Percentiles rank a stretch among this genome's conserved stretches.
Evolutionary conservation across 805 yeast genomes (phyloP).

Genomic region (Saccharomycodes ludwigii): DNA sequence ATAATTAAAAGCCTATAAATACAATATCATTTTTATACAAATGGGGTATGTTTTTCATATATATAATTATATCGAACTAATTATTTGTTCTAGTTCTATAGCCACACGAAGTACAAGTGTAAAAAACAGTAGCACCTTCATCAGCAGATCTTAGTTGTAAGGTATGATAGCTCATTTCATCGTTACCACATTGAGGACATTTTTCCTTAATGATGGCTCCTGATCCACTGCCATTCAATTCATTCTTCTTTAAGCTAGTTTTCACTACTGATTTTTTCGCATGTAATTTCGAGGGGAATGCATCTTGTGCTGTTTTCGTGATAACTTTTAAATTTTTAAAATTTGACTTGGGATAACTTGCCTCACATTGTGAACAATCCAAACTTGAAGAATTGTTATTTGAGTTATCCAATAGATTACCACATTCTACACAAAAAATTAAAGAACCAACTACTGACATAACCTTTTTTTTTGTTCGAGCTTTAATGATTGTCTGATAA

Average conservation of each 20-base stretch:
- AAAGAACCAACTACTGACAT: constrained; percentile 96
- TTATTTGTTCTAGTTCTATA: constrained; percentile 92
- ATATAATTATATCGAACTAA: constrained; percentile 5
- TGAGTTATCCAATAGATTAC: constrained; percentile 66
- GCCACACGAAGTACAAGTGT: constrained; percentile 89
- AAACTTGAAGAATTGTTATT: constrained; percentile 30
- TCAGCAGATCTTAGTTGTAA: constrained; percentile 95
- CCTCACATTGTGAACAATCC: constrained; percentile 44
- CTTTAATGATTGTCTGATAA: too few species aligned
- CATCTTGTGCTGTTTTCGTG: constrained; percentile 81
- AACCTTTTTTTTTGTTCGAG: constrained; percentile 2
- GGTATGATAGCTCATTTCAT: constrained; percentile 97
- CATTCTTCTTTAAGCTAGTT: constrained; percentile 63
- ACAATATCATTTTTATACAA: not conserved
- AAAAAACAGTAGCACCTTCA: constrained; percentile 98
- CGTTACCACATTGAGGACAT: constrained; percentile 97
- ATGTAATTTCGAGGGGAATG: constrained; percentile 79
- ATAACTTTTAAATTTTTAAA: constrained; percentile 75
- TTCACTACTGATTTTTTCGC: constrained; percentile 84
- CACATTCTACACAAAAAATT: constrained; percentile 89
- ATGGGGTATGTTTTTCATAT: not conserved
- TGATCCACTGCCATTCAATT: constrained; percentile 61
- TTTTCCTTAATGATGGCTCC: constrained; percentile 96
- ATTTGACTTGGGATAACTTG: constrained; percentile 23
- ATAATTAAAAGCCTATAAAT: too few species aligned